Conservation (phyloP, 768 basidiomycete species). For the Amanita subjunquillea region DNA sequence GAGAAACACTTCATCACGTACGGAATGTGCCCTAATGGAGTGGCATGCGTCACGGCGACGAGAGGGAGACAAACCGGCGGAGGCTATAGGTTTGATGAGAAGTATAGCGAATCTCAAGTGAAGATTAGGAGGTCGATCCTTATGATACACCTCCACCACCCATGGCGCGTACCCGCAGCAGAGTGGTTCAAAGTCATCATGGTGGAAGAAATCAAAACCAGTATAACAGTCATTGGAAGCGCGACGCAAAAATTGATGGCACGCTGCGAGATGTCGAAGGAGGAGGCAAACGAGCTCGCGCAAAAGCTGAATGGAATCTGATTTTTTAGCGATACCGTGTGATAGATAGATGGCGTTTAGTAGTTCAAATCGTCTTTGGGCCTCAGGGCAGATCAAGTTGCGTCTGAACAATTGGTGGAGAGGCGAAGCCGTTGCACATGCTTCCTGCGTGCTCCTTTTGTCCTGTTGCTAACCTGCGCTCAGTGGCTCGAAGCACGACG, state of each 20-base stretch:
- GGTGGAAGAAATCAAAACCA: conserved; percentile 5
- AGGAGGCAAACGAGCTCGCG: neutral
- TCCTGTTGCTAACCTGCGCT: too few relatives aligned
- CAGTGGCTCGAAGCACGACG: too few relatives aligned
- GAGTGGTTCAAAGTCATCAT: conserved; percentile 10
- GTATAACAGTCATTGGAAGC: conserved; percentile 3
- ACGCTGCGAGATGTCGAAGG: conserved; percentile 8
- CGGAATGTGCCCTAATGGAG: conserved; percentile 22
- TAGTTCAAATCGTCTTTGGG: too few relatives aligned
- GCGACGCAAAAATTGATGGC: conserved; percentile 7
- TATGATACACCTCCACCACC: neutral
- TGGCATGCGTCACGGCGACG: conserved; percentile 20
- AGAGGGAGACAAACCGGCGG: conserved; percentile 10
- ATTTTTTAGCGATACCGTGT: neutral
- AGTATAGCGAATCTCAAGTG: conserved; percentile 22
- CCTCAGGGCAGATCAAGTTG: too few relatives aligned
- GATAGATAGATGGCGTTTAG: too few relatives aligned
- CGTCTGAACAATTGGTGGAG: too few relatives aligned
- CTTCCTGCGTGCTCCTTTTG: too few relatives aligned
- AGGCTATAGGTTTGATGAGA: conserved; percentile 10
- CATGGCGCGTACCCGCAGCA: conserved; percentile 8
- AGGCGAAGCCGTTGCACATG: too few relatives aligned
- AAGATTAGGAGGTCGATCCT: conserved; percentile 11
- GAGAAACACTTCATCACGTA: conserved; percentile 14
- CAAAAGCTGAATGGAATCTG: neutral